Conservation (phyloP, 768 basidiomycete genomes). For the Xerocomus brunneocitrinus region DNA sequence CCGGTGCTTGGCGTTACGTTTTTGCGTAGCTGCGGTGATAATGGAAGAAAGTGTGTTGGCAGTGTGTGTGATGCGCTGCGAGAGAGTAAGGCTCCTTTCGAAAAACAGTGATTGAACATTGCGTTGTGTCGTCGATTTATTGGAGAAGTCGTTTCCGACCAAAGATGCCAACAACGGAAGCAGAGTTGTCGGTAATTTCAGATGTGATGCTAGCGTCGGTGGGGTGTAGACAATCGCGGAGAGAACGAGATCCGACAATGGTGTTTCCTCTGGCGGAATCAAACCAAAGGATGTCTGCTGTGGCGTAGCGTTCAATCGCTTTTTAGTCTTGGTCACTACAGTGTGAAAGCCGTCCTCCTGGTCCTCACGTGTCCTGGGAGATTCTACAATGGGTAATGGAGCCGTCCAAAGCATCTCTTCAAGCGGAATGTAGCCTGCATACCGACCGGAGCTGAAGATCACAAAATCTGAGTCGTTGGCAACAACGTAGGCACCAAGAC, state of each 20-base stretch:
- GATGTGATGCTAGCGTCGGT: conserved; percentile 51
- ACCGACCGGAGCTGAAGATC: conserved; percentile 69
- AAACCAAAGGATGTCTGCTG: conserved; percentile 29
- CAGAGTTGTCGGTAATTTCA: conserved; percentile 64
- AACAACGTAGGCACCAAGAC: conserved; percentile 66
- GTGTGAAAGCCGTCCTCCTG: conserved; percentile 56
- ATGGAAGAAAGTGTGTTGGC: conserved; percentile 54
- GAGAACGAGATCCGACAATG: conserved; percentile 41
- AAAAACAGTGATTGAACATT: conserved; percentile 65
- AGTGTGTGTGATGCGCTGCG: conserved; percentile 64
- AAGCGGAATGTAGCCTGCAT: conserved; percentile 72
- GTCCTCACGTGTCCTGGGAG: conserved; percentile 23
- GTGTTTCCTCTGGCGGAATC: conserved; percentile 48
- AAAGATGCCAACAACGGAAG: conserved; percentile 76
- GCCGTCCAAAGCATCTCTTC: conserved; percentile 68
- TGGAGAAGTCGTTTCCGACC: conserved; percentile 77
- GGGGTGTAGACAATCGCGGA: conserved; percentile 61
- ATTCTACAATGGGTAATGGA: conserved; percentile 22
- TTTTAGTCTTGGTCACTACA: conserved; percentile 51
- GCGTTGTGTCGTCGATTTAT: conserved; percentile 43
- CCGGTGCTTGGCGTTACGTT: conserved; percentile 48
- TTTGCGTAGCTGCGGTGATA: conserved; percentile 45
- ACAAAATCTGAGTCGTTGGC: conserved; percentile 84
- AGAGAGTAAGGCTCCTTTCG: conserved; percentile 48
- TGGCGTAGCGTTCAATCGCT: conserved; percentile 34